These are phyloP conservation scores for Dillenia suffruticosa DNA, from an alignment of 164 flowering plant genomes.

Conservation along the genomic window DNA sequence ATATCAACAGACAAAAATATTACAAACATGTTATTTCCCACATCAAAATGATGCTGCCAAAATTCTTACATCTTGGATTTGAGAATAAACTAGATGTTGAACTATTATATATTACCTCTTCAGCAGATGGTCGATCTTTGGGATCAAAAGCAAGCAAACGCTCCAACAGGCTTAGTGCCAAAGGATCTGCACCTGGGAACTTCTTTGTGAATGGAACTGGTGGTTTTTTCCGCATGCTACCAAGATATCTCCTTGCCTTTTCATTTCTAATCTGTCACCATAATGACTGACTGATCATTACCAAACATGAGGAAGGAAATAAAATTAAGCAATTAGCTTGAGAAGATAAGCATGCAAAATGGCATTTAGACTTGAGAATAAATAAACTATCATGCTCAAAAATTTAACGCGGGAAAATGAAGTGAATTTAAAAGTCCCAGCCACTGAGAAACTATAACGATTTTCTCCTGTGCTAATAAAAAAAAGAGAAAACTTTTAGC, in stretches of 20 bases:
- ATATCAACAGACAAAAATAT: constrained; percentile 4
- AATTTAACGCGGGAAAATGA: too few relatives aligned
- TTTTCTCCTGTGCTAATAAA: too few relatives aligned
- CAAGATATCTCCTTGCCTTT: constrained; percentile 66
- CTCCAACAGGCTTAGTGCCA: constrained; percentile 56
- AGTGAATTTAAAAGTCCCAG: too few relatives aligned
- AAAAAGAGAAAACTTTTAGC: not conserved
- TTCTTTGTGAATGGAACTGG: constrained; percentile 61
- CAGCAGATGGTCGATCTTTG: constrained; percentile 65
- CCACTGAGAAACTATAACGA: too few relatives aligned
- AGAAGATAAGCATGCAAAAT: too few relatives aligned
- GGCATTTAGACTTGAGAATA: too few relatives aligned
- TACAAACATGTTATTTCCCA: not conserved
- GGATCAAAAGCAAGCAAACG: constrained; percentile 70
- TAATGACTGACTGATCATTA: not conserved
- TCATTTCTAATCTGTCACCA: constrained; percentile 63
- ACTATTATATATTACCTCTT: constrained; percentile 32
- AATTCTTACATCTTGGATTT: not conserved
- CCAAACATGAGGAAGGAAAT: not conserved
- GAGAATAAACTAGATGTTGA: not conserved
- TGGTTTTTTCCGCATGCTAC: constrained; percentile 54
- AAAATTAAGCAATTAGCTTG: not conserved
- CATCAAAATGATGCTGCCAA: not conserved
- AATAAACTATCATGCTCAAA: too few relatives aligned
- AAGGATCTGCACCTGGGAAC: constrained; percentile 62